Percentiles rank a stretch among this genome's conserved stretches.
These are phyloP conservation scores for Aspergillus sp. DNA, from an alignment of 2,329 filamentous ascomycete species.

Conservation along the genomic window DNA sequence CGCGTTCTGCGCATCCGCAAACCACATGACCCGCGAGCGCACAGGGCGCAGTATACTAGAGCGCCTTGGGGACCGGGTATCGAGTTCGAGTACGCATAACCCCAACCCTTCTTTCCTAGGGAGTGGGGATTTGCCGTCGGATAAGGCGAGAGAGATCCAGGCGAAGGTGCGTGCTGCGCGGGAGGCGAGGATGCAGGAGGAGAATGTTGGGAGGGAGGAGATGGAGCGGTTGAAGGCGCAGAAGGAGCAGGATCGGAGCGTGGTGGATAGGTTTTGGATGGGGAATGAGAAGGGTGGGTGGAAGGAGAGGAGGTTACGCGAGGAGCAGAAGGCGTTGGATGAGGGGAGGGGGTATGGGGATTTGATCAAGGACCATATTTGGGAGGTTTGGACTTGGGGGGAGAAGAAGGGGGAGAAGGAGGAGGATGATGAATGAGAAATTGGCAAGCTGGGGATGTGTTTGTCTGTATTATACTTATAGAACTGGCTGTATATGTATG, in stretches of 20 bases:
- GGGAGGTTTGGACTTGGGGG: constrained; percentile 47
- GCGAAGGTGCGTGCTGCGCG: constrained; percentile 27
- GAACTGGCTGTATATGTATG: no score
- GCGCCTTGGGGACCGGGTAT: constrained; percentile 27
- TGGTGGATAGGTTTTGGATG: constrained; percentile 39
- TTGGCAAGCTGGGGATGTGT: no score
- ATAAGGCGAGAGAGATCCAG: constrained; percentile 36
- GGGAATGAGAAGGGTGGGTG: constrained; percentile 44
- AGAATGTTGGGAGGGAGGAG: constrained; percentile 24
- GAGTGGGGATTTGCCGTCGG: constrained; percentile 31
- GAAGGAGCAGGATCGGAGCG: constrained; percentile 29
- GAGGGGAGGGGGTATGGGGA: constrained; percentile 46
- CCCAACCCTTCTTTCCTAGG: background rate
- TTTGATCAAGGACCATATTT: constrained; percentile 48
- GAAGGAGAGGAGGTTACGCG: constrained; percentile 42
- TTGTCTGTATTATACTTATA: no score
- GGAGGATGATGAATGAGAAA: background rate
- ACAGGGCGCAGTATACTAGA: constrained; percentile 37
- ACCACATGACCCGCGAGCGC: constrained; percentile 38
- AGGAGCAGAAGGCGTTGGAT: constrained; percentile 44
- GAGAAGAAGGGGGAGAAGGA: constrained; percentile 20
- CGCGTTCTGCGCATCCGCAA: constrained; percentile 41
- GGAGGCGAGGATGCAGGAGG: constrained; percentile 27
- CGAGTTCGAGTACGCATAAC: background rate
- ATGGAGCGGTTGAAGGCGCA: constrained; percentile 34